Evolutionary conservation across 2,329 filamentous ascomycete genomes (phyloP), one percentile per base, ranked within the genome.

Genomic region (Bipolaris oryzae): DNA sequence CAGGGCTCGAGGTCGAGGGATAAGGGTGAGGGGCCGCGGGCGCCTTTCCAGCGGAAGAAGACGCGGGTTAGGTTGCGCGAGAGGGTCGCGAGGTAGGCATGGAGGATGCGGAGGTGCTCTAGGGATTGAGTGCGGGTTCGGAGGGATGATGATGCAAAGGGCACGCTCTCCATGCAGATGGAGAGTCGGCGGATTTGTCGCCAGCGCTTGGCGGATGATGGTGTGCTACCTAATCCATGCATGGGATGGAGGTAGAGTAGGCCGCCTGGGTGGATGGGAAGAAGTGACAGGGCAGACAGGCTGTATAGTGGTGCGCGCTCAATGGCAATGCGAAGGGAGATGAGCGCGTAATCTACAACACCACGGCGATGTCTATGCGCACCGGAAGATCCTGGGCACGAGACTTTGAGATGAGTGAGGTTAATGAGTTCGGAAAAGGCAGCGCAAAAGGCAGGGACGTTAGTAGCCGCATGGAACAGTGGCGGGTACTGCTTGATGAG

Each of bases 401-500:
- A 87, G 71, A 96, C 84, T 46, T 85, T 89, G 57, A 96, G 81
- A 73, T 94, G 90, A 43, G 85, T 81, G 67, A 96, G 80, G 66
- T 88, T 89, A 55, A 85, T 79, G 68, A 96, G 75, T 60, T 87
- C 80, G 34, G 83, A 84, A 71, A 96, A 81, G 46, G 90, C 90
- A 61, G 87, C 83, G 66, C 94, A 87, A 78, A 96, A 96, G 37
- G 90, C 90, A 5, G 90, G 85, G 6, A 96, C 89, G 71, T 96
- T 95, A 58, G 91, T 94, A 7, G 92, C 90, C 6, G 92, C 90
- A 71, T 96, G 92, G 78, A 96, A 96, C 2, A 96, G 79, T 5
- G 92, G 91, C 50, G 91, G 91, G 70, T 96, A 96, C 77, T 96
- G 92, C 72, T 91, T 87, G 13, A 91, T 90, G 58, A 96, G 82